Conservation (phyloP, 2,329 filamentous ascomycete genomes). For the Fusarium pseudocircinatum region DNA sequence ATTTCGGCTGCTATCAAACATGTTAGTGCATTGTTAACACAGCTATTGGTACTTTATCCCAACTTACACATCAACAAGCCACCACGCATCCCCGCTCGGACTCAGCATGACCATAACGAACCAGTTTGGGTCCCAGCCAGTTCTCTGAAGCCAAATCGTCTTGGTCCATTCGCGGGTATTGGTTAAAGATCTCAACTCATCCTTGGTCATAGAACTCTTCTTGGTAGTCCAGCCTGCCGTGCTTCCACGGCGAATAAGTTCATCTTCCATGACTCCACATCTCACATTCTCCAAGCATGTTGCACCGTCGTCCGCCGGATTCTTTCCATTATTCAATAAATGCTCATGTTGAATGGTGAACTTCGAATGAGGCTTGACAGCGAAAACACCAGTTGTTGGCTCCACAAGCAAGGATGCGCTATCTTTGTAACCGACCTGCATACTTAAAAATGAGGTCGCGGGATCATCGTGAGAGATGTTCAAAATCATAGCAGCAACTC, state of each 20-base stretch:
- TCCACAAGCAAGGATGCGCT: slow-evolving; percentile 74
- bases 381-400: slow-evolving; percentile 79
- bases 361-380: slow-evolving; percentile 72
- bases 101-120: slow-evolving; percentile 76
- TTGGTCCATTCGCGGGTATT: slow-evolving; percentile 72
- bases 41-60: not conserved
- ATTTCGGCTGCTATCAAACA: slow-evolving; percentile 39
- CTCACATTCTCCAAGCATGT: slow-evolving; percentile 69
- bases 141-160: slow-evolving; percentile 74
- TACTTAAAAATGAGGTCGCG: slow-evolving; percentile 71
- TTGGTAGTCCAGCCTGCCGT: slow-evolving; percentile 71
- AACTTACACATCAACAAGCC: slow-evolving; percentile 72
- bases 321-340: slow-evolving; percentile 69
- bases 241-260: slow-evolving; percentile 67
- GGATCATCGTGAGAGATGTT: slow-evolving; percentile 69
- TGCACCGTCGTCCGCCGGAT: slow-evolving; percentile 67
- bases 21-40: slow-evolving; percentile 26
- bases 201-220: slow-evolving; percentile 58
- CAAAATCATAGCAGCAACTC: slow-evolving; percentile 67
- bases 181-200: slow-evolving; percentile 68
- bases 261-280: slow-evolving; percentile 68
- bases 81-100: slow-evolving; percentile 81
- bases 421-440: slow-evolving; percentile 74
- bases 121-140: slow-evolving; percentile 78
- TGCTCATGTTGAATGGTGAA: slow-evolving; percentile 67